Percentiles rank a stretch among this genome's conserved stretches.
Evolutionary conservation across 176 grass and related monocot species (phyloP).

Genomic region (Saccharum spontaneum): DNA sequence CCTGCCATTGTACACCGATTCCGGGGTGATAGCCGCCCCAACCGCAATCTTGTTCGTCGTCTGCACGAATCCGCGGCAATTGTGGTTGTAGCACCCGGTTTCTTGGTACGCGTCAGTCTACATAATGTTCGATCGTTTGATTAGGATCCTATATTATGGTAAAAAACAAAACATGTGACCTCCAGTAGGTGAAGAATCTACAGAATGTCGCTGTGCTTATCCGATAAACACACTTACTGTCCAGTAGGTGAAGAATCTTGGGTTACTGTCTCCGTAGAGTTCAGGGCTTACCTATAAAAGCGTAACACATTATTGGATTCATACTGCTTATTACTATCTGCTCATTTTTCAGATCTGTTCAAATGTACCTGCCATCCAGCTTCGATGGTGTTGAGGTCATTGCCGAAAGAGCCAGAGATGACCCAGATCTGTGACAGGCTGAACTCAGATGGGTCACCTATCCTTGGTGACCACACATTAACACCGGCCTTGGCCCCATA

Average conservation of each 20-base stretch:
- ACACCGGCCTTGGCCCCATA: constrained; percentile 87
- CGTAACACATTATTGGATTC: not conserved
- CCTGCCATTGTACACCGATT: constrained; percentile 58
- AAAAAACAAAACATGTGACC: not conserved
- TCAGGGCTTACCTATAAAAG: constrained; percentile 69
- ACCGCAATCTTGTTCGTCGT: constrained; percentile 85
- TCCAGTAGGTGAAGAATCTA: not conserved
- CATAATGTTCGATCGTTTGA: not conserved
- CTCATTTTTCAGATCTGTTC: not conserved
- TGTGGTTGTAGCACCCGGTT: constrained; percentile 92
- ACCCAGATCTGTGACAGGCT: constrained; percentile 94
- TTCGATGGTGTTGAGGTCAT: constrained; percentile 94
- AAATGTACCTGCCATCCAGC: constrained; percentile 87
- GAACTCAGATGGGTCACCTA: constrained; percentile 69
- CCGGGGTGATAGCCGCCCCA: constrained; percentile 68
- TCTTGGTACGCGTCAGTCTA: constrained; percentile 83
- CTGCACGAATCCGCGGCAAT: constrained; percentile 73
- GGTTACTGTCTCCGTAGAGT: constrained; percentile 71
- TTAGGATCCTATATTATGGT: not conserved
- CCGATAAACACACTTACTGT: constrained; percentile 54
- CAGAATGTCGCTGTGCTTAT: not conserved
- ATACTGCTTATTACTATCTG: not conserved
- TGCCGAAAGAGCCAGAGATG: constrained; percentile 76
- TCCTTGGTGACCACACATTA: constrained; percentile 87
- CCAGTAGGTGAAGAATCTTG: constrained; percentile 96